Conservation (phyloP, 2,329 filamentous ascomycete species). For the Aspergillus novofumigatus region DNA sequence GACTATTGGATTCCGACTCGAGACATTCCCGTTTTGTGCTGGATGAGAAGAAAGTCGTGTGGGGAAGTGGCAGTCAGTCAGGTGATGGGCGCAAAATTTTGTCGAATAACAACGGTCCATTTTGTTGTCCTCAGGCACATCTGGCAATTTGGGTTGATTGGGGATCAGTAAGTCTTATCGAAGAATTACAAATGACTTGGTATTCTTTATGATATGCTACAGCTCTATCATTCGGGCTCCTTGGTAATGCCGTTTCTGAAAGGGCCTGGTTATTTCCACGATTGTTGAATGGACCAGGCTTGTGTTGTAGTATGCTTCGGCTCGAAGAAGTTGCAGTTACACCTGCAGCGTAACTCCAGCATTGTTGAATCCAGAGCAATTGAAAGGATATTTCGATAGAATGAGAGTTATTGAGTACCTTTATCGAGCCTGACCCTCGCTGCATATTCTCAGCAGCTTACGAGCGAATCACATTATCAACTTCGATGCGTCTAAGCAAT, state of each 20-base stretch:
- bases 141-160: neutral
- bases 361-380: neutral
- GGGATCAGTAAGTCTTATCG: neutral
- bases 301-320: neutral
- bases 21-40: neutral
- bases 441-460: neutral
- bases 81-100: conserved; percentile 25
- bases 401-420: neutral
- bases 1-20: neutral
- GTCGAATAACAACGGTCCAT: conserved; percentile 3
- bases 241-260: neutral
- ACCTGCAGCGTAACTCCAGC: neutral
- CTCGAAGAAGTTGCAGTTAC: neutral
- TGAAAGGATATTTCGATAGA: neutral
- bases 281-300: neutral
- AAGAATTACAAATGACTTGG: neutral
- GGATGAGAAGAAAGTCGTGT: neutral
- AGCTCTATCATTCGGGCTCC: neutral
- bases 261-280: neutral
- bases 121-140: conserved; percentile 1
- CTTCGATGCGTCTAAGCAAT: neutral
- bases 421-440: neutral
- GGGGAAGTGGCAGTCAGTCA: conserved; percentile 22
- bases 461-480: neutral
- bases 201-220: neutral